Evolutionary conservation across 176 grass and related monocot species (phyloP).

Genomic region (Aegilops umbellulata): DNA sequence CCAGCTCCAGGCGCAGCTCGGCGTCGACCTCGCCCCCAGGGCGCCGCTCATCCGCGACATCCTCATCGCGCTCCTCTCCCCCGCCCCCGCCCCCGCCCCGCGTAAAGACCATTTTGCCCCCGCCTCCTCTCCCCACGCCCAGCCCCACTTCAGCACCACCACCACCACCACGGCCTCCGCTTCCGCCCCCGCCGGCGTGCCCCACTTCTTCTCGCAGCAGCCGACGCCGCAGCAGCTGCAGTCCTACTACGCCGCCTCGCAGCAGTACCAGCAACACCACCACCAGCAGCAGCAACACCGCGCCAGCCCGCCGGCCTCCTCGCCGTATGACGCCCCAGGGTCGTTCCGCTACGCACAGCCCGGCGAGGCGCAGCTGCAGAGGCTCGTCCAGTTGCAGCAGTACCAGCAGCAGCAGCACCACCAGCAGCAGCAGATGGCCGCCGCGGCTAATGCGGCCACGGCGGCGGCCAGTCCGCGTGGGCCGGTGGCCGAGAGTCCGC

Average conservation of each 20-base stretch:
- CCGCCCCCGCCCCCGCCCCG: slow-evolving; percentile 4
- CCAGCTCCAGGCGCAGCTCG: slow-evolving; percentile 60
- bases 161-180: slow-evolving; percentile 6
- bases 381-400: slow-evolving; percentile 43
- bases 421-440: slow-evolving; percentile 19
- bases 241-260: slow-evolving; percentile 36
- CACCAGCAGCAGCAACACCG: slow-evolving; percentile 40
- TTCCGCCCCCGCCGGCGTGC: slow-evolving; percentile 2
- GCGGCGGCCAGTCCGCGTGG: slow-evolving; percentile 41
- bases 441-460: slow-evolving; percentile 4
- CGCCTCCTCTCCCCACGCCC: background rate
- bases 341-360: slow-evolving; percentile 30
- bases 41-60: slow-evolving; percentile 74
- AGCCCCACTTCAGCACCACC: background rate
- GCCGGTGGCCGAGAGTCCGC: slow-evolving; percentile 40
- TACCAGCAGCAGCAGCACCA: slow-evolving; percentile 35
- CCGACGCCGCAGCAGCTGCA: slow-evolving; percentile 40
- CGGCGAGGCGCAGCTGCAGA: slow-evolving; percentile 45
- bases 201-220: slow-evolving; percentile 37
- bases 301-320: slow-evolving; percentile 4
- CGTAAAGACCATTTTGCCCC: slow-evolving; percentile 45
- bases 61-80: slow-evolving; percentile 61
- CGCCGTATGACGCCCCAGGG: slow-evolving; percentile 20
- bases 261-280: slow-evolving; percentile 53
- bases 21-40: slow-evolving; percentile 84